These are phyloP conservation scores for Fusarium armeniacum DNA, from an alignment of 2,329 filamentous ascomycete species.

Conservation along the genomic window DNA sequence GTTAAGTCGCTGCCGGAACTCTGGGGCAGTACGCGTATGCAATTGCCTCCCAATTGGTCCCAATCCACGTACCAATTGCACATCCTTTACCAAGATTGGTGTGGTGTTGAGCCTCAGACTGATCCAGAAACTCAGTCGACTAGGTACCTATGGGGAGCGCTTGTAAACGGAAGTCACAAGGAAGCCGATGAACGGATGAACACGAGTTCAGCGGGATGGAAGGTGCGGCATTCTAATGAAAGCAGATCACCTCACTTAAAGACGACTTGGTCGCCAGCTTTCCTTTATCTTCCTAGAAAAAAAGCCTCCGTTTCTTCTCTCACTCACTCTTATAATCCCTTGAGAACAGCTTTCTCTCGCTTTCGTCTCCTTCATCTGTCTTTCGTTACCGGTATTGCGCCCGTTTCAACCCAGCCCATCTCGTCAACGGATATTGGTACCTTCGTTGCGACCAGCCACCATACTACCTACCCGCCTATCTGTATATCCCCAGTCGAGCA, in stretches of 20 bases:
- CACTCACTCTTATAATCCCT: conserved; percentile 10
- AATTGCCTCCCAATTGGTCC: conserved; percentile 28
- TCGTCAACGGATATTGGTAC: conserved; percentile 16
- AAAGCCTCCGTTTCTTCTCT: conserved; percentile 10
- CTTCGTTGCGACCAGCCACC: conserved; percentile 7
- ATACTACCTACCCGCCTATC: not conserved
- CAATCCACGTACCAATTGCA: conserved; percentile 26
- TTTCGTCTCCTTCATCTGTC: conserved; percentile 35
- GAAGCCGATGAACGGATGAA: conserved; percentile 31
- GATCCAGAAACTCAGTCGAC: conserved; percentile 19
- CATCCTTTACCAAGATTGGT: conserved; percentile 41
- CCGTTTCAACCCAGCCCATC: conserved; percentile 16
- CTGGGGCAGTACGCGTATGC: conserved; percentile 38
- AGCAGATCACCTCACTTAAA: conserved; percentile 41
- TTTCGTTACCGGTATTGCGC: conserved; percentile 37
- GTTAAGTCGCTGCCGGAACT: conserved; percentile 12
- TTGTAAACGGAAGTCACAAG: conserved; percentile 31
- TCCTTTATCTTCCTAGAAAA: conserved; percentile 33
- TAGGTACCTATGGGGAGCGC: conserved; percentile 17
- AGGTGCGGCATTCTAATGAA: conserved; percentile 26
- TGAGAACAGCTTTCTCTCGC: conserved; percentile 26
- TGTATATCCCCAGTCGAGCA: conserved; percentile 23
- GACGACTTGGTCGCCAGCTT: conserved; percentile 28
- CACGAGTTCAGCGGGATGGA: conserved; percentile 29
- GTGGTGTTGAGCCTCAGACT: conserved; percentile 38